Evolutionary conservation across 2,329 filamentous ascomycete species (phyloP).

Genomic region (Aspergillus transmontanensis): DNA sequence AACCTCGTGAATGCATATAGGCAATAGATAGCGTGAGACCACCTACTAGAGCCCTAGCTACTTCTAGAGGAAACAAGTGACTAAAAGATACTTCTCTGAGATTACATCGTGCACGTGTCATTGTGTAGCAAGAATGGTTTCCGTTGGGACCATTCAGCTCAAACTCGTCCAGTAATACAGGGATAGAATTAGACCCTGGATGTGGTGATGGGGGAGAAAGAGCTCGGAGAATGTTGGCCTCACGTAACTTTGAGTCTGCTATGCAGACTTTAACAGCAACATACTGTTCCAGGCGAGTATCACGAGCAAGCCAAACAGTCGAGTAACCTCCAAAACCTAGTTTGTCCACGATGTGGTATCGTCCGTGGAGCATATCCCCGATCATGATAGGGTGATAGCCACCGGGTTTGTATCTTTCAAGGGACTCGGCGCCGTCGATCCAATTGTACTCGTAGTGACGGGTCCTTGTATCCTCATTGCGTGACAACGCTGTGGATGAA

Average conservation of each 20-base stretch:
- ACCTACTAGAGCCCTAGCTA: slow-evolving; percentile 26
- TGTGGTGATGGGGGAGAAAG: slow-evolving; percentile 16
- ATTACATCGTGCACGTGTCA: slow-evolving; percentile 27
- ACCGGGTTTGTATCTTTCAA: slow-evolving; percentile 34
- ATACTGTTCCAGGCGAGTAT: slow-evolving; percentile 28
- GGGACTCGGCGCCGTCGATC: slow-evolving; percentile 32
- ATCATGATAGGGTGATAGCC: slow-evolving; percentile 41
- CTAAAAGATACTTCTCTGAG: slow-evolving; percentile 32
- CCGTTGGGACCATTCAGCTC: slow-evolving; percentile 31
- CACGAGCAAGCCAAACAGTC: slow-evolving; percentile 46
- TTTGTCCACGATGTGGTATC: slow-evolving; percentile 46
- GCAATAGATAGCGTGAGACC: slow-evolving; percentile 25
- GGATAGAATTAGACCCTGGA: slow-evolving; percentile 12
- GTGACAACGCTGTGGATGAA: no score
- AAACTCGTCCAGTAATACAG: slow-evolving; percentile 28
- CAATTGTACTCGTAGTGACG: slow-evolving; percentile 28
- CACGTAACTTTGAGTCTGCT: slow-evolving; percentile 19
- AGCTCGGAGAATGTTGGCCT: slow-evolving; percentile 25
- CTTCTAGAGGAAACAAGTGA: slow-evolving; percentile 29
- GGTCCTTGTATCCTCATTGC: neutral
- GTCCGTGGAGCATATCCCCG: slow-evolving; percentile 30
- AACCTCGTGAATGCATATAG: slow-evolving; percentile 30
- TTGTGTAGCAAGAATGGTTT: slow-evolving; percentile 29
- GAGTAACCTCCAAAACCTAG: slow-evolving; percentile 47
- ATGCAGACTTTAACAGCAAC: slow-evolving; percentile 35